Percentiles rank a stretch among this genome's conserved stretches.
These are phyloP conservation scores for Panellus pusillus DNA, from an alignment of 768 basidiomycete species.

Conservation along the genomic window DNA sequence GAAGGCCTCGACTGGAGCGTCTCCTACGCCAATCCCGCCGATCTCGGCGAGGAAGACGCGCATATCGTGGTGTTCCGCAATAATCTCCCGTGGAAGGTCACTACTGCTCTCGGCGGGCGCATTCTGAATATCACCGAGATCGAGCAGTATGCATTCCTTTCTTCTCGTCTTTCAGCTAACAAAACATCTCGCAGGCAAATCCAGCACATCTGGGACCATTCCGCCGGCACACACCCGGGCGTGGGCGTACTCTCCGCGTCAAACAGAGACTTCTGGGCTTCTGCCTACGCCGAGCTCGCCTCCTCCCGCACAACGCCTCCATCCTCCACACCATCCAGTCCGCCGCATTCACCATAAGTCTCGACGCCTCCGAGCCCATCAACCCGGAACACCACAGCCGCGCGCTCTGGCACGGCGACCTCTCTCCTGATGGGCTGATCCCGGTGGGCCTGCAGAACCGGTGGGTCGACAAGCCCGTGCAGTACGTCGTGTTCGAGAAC, in stretches of 20 bases:
- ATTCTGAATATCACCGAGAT: slow-evolving; percentile 68
- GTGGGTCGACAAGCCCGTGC: slow-evolving; percentile 88
- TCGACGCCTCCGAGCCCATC: slow-evolving; percentile 63
- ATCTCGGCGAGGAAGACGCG: slow-evolving; percentile 56
- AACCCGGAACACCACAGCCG: slow-evolving; percentile 62
- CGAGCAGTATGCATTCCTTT: slow-evolving; percentile 47
- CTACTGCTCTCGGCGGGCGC: slow-evolving; percentile 51
- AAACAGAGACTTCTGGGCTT: slow-evolving; percentile 87
- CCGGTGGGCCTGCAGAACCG: slow-evolving; percentile 67
- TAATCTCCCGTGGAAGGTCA: slow-evolving; percentile 82
- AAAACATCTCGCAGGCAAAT: slow-evolving; percentile 56
- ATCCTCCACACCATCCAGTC: slow-evolving; percentile 79
- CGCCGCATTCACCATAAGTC: slow-evolving; percentile 79
- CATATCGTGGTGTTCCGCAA: slow-evolving; percentile 87
- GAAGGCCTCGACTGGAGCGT: slow-evolving; percentile 78
- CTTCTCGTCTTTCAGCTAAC: not conserved
- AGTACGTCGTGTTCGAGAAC: slow-evolving; percentile 86
- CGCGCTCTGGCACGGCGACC: slow-evolving; percentile 79
- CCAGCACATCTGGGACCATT: slow-evolving; percentile 67
- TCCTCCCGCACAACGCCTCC: slow-evolving; percentile 58
- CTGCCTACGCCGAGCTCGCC: slow-evolving; percentile 68
- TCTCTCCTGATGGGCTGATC: slow-evolving; percentile 37
- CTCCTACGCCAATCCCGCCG: slow-evolving; percentile 59
- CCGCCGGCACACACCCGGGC: slow-evolving; percentile 61
- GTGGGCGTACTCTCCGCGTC: slow-evolving; percentile 78